Evolutionary conservation across 1,284 basidiomycete genomes (phyloP), one percentile per base, ranked within the genome.

Genomic region (Trametes versicolor): DNA sequence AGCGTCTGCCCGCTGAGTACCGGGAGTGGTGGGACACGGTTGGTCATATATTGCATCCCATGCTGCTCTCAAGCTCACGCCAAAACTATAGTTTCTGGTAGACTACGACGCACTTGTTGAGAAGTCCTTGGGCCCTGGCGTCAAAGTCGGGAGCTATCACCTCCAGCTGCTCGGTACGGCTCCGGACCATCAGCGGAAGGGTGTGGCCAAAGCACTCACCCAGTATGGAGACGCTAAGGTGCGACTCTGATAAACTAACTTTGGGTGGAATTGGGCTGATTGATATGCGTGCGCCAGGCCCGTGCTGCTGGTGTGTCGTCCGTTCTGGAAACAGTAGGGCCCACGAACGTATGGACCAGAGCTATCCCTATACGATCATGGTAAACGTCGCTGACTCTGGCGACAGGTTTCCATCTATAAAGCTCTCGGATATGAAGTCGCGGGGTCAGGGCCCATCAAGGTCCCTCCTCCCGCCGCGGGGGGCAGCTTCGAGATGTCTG

Each of bases 121-220:
- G 41, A 36, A 47, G 10, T 48, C 50, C 29, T 60, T 68, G 4
- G 67, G 71, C 3, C 45, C 62, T 1, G 70, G 70, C 0, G 65
- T 69, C 4, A 73, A 73, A 56, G 63, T 68, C 8, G 68, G 60
- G 9, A 45, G 51, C n/a, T 72, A 70, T n/a, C 71, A 73, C 49
- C 55, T 70, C 23, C 72, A 73, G 49, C 37, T 70, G 23, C 63
- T 73, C 29, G 72, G 71, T 4, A 63, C 66, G 1, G n/a, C 49
- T 9, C 72, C 70, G 2, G 62, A 60, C 2, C 63, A 70, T 37
- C 71, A 70, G 52, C 41, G 43, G 32, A 68, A 66, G 34, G 72
- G 72, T 23, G 61, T 65, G 2, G 71, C 63, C 0, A 59, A 37
- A 5, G 52, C 67, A 0, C 64, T 73, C 7, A 62, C 69, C 12